Evolutionary conservation across 345 rosid species (phyloP).

Genomic region (Eucalyptus marginata): DNA sequence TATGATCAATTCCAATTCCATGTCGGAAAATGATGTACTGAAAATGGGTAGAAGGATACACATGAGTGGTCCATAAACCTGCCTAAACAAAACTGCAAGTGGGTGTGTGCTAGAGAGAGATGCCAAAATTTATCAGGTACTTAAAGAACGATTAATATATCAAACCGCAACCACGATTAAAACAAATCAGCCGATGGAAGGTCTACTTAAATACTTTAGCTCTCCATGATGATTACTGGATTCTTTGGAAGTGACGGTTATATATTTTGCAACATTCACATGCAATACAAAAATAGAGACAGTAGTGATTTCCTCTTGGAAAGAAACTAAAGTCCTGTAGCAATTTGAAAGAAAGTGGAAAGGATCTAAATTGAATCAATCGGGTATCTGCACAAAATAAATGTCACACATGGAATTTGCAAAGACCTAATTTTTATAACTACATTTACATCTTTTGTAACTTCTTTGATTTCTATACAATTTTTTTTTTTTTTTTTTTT

Average conservation of each 20-base stretch:
- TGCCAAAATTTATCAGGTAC: not conserved
- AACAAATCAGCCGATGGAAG: not conserved
- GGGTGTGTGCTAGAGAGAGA: not conserved
- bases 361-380: not conserved
- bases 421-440: not conserved
- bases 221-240: not conserved
- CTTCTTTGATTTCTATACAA: not conserved
- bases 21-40: conserved; percentile 66
- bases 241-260: not conserved
- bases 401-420: not conserved
- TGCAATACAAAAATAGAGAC: not conserved
- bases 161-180: not conserved
- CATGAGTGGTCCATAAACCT: not conserved
- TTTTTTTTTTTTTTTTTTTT: no score
- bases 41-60: not conserved
- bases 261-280: not conserved
- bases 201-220: not conserved
- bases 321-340: not conserved
- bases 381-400: not conserved
- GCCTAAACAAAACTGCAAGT: not conserved
- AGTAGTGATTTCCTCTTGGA: not conserved
- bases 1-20: conserved; percentile 67
- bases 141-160: not conserved
- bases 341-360: not conserved
- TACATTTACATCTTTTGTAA: not conserved